These are phyloP conservation scores for Coccomyxa sp. DNA, from an alignment of 139 green algal genomes.

Conservation along the genomic window DNA sequence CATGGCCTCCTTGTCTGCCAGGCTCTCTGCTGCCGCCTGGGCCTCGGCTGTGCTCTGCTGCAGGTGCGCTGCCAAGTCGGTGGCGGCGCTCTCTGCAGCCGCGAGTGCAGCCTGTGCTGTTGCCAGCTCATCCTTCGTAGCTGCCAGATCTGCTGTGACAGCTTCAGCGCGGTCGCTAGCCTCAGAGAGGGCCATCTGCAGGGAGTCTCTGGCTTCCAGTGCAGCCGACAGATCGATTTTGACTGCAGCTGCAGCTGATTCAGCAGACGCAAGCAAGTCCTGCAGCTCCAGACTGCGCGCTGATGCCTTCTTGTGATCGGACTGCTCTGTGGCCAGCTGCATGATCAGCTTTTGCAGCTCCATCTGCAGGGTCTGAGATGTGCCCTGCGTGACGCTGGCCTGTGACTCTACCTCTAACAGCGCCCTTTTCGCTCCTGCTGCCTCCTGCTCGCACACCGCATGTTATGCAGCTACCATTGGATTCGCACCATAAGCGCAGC, in stretches of 20 bases:
- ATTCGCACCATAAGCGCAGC: not conserved
- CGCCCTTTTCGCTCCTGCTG: not conserved
- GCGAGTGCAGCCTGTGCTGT: not conserved
- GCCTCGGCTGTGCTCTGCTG: not conserved
- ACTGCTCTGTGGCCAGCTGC: not conserved
- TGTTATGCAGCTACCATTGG: not conserved
- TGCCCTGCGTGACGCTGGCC: not conserved
- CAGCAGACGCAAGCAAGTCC: not conserved
- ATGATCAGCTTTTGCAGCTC: not conserved
- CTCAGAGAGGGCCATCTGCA: no score
- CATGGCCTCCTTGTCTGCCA: not conserved
- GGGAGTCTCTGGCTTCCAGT: no score
- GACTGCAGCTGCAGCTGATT: not conserved
- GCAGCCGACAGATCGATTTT: no score
- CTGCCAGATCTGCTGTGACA: not conserved
- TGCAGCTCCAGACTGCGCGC: not conserved
- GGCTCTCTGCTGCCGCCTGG: not conserved
- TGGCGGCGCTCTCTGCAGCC: not conserved
- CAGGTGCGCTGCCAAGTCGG: not conserved
- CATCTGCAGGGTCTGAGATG: not conserved
- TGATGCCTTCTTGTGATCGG: not conserved
- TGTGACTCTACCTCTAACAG: not conserved
- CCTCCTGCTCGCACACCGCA: not conserved
- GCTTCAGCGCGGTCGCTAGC: not conserved
- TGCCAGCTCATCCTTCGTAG: not conserved